Base-by-base conservation (phyloP, 139 green algal species). In the Chlorella ohadii region DNA sequence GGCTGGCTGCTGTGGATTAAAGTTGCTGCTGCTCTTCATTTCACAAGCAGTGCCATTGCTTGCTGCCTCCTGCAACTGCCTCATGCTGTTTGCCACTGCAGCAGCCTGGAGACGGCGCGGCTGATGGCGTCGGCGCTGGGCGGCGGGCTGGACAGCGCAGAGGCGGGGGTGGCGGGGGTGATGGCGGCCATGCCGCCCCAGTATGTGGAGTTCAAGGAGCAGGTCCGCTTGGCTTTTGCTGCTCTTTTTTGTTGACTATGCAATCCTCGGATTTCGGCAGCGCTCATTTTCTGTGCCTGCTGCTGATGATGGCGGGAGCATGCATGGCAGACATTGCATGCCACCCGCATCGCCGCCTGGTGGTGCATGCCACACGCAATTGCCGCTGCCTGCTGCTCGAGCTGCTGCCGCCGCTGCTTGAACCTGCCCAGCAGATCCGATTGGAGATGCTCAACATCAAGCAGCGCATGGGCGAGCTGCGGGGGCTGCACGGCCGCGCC, bases 391-490 rank as follows among this genome's bases (percentile, higher is more conserved):
- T 59, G 51, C 51, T 59, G 51, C 51, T 20, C 11, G 7, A 55
- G 12, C 51, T 59, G 51, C 51, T 51, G 44, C 44, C 9, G 7
- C 44, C 9, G 6, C 9, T 51, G 44, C 9, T 51, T 22, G 15
- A 23, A 3, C 51, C 51, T 59, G 51, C 51, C 15, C 11, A 4
- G 11, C 51, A 86, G 25, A 90, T 86, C 36, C 82, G 80, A 55
- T 70, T 85, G 66, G 90, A 94, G 66, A 93, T 94, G 88, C 59
- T 85, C 34, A 67, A 33, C 72, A 93, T 94, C 61, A 87, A 90
- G 72, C 79, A 91, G 76, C 86, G 86, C n/a, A 94, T 94, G 91
- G 79, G 64, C 13, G 91, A 93, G 83, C 82, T 94, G 81, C 76
- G 85, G 13, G 36, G 41, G 4, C 20, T 91, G 74, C 87, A 92